Conservation (phyloP, 169 alveolate genomes). For the Besnoitia besnoiti region DNA sequence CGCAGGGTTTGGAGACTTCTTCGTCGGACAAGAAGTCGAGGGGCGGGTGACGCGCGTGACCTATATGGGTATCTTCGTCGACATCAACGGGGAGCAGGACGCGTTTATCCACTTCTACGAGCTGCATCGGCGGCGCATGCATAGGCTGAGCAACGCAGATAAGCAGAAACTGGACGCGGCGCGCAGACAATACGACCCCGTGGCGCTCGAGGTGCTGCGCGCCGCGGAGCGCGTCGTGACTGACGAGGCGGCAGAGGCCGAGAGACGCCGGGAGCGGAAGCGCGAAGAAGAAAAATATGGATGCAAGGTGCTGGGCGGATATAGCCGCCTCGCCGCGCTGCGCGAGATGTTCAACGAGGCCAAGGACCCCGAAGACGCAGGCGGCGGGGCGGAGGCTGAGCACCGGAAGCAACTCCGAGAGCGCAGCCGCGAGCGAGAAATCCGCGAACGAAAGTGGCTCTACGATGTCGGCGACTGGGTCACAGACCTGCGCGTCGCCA, state of each 20-base stretch:
- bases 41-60: conserved; percentile 44
- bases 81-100: conserved; percentile 38
- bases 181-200: neutral
- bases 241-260: neutral
- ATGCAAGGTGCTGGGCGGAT: too few relatives aligned
- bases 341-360: neutral
- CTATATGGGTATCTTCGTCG: conserved; percentile 38
- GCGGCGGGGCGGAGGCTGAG: neutral
- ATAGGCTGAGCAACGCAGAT: neutral
- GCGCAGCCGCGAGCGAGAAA: neutral
- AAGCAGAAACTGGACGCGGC: neutral
- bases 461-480: conserved; percentile 41
- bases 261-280: neutral
- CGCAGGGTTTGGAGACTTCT: neutral
- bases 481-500: conserved; percentile 11
- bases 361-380: neutral
- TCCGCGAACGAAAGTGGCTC: neutral
- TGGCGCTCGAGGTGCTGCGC: neutral
- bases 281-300: neutral
- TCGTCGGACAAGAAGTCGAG: conserved; percentile 55
- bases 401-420: neutral
- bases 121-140: conserved; percentile 34
- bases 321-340: conserved; percentile 6
- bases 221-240: neutral
- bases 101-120: conserved; percentile 54